Evolutionary conservation across 371 early-diverging fungal genomes (phyloP), one percentile per base, ranked within the genome.

Genomic region (Lichtheimia hyalospora): DNA sequence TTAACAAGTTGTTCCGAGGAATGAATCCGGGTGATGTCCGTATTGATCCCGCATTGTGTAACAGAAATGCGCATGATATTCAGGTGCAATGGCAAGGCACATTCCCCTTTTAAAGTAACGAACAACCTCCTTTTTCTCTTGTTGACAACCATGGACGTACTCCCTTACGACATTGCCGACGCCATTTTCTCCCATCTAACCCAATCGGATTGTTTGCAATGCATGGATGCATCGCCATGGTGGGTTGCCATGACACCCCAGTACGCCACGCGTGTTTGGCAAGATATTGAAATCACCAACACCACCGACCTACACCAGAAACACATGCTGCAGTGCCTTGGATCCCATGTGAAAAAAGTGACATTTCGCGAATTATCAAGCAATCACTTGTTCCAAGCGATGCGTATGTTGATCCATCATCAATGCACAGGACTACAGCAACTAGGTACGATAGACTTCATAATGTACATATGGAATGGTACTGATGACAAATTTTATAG

Each of bases 61-160:
- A 46, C 46, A 46, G 18, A n/a, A 5, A 21, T 18, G 46, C 46
- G 46, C 46, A 46, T 46, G 46, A 46, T 46, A 46, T 46, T 46
- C 46, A 46, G 46, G 16, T 46, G 46, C 18, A 21, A 46, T 16
- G 5, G 7, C 46, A 46, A n/a, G 46, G 46, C 46, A 46, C 46
- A 5, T 16, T 12, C 46, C n/a, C 21, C 46, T 10, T 10, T 46
- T 21, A 16, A 46, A 46, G 18, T 46, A 10, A 18, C 46, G 6
- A 46, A 5, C 46, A 8, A 14, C 21, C 3, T 46, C 16, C 16
- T 20, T 46, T 16, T 16, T 21, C 16, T 16, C 16, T 46, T 5
- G 2, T 18, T 21, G 21, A 18, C 46, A n/a, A 46, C n/a, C 46
- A 46, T 46, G 46, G 46, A 46, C 10, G 46, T 21, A 46, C 46